phyloP scores from a whole-genome alignment of 179 eudicot genomes.

The Nepenthes alata region DNA sequence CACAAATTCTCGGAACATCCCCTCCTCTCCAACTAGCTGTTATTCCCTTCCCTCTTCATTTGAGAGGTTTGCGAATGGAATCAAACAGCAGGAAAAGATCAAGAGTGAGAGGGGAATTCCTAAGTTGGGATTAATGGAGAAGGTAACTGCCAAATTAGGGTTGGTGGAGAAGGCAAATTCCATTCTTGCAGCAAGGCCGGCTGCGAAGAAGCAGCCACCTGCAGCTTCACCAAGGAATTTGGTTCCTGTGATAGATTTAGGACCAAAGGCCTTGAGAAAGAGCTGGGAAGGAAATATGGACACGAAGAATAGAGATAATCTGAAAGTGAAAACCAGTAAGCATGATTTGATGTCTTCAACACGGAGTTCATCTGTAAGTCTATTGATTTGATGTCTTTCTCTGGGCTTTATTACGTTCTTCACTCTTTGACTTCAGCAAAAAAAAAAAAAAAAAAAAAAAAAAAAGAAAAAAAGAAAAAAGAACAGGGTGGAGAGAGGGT shows the following conservation, averaged over 20 bases:
- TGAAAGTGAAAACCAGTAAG: constrained; percentile 39
- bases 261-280: constrained; percentile 75
- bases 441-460: too few species aligned
- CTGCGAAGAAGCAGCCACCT: constrained; percentile 27
- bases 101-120: constrained; percentile 45
- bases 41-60: constrained; percentile 74
- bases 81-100: constrained; percentile 56
- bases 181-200: constrained; percentile 28
- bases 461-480: too few species aligned
- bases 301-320: constrained; percentile 42
- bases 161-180: constrained; percentile 37
- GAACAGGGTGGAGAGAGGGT: too few species aligned
- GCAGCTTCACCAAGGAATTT: constrained; percentile 45
- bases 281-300: constrained; percentile 95
- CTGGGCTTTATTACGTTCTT: background rate
- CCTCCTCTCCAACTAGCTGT: constrained; percentile 74
- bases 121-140: constrained; percentile 38
- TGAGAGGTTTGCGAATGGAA: constrained; percentile 65
- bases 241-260: constrained; percentile 60
- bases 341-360: constrained; percentile 41
- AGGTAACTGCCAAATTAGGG: constrained; percentile 38
- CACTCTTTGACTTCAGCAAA: too few species aligned
- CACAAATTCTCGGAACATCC: constrained; percentile 50
- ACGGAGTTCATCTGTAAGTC: constrained; percentile 61
- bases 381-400: constrained; percentile 5